Evolutionary conservation across 352 stramenopile genomes (phyloP).

Genomic region (Globisporangium ultimum): DNA sequence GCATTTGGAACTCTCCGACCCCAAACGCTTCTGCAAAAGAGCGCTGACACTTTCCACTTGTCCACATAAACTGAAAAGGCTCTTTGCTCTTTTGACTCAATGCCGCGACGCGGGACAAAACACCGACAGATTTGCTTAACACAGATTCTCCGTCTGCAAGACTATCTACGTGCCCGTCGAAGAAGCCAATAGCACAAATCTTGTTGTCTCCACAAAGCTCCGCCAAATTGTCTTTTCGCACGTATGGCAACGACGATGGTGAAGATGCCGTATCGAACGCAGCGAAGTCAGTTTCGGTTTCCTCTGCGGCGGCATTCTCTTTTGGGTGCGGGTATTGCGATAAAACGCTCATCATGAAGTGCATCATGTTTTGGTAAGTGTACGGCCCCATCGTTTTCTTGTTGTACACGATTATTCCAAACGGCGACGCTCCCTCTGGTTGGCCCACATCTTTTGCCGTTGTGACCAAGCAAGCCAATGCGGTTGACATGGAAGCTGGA

Average conservation of each 20-base stretch:
- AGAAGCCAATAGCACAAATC: slow-evolving; percentile 79
- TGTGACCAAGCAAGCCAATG: slow-evolving; percentile 46
- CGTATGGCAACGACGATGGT: slow-evolving; percentile 36
- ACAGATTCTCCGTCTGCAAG: slow-evolving; percentile 34
- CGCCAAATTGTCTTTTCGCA: slow-evolving; percentile 50
- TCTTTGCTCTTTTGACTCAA: slow-evolving; percentile 48
- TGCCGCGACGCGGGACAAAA: slow-evolving; percentile 38
- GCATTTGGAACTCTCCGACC: slow-evolving; percentile 72
- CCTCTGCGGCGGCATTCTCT: slow-evolving; percentile 17
- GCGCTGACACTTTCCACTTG: slow-evolving; percentile 74
- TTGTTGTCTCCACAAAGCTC: slow-evolving; percentile 51
- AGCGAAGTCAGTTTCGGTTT: slow-evolving; percentile 18
- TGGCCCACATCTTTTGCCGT: slow-evolving; percentile 24
- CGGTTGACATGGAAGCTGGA: slow-evolving; percentile 26
- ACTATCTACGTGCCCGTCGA: slow-evolving; percentile 55
- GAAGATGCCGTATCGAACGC: slow-evolving; percentile 10
- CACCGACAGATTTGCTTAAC: slow-evolving; percentile 35
- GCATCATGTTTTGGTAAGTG: slow-evolving; percentile 64
- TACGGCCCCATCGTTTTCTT: slow-evolving; percentile 66
- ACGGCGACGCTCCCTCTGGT: slow-evolving; percentile 29
- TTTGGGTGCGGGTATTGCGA: slow-evolving; percentile 58
- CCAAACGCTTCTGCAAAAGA: slow-evolving; percentile 66
- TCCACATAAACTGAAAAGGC: slow-evolving; percentile 74
- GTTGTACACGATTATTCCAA: slow-evolving; percentile 62
- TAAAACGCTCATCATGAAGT: slow-evolving; percentile 63